These are phyloP conservation scores for Globisporangium alternatum DNA, from an alignment of 352 stramenopile species.

Conservation along the genomic window DNA sequence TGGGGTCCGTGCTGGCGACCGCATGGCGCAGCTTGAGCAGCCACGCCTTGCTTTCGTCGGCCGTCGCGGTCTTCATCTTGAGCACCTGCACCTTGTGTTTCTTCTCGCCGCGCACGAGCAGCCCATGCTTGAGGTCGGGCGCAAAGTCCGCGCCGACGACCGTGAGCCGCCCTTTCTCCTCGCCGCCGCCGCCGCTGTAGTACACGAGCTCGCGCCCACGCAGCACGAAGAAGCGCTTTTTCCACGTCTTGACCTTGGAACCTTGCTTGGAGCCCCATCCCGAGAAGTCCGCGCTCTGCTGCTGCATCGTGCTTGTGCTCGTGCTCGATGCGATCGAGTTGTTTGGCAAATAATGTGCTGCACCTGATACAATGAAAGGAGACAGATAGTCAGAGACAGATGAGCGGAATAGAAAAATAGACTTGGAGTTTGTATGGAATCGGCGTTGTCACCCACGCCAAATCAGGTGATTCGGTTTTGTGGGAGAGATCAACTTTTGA, in stretches of 20 bases:
- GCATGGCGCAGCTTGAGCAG: conserved; percentile 44
- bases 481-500: too few relatives aligned
- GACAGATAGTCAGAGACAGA: too few relatives aligned
- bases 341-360: not conserved
- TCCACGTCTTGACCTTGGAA: conserved; percentile 53
- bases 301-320: conserved; percentile 2
- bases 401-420: too few relatives aligned
- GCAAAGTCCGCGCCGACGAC: conserved; percentile 55
- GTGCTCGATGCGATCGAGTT: not conserved
- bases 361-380: not conserved
- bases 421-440: too few relatives aligned
- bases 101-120: conserved; percentile 58
- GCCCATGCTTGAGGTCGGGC: conserved; percentile 39
- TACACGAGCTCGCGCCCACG: conserved; percentile 28
- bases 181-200: conserved; percentile 41
- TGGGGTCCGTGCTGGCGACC: conserved; percentile 16
- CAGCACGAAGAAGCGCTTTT: conserved; percentile 52
- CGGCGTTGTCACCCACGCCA: too few relatives aligned
- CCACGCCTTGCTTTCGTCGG: conserved; percentile 52
- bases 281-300: conserved; percentile 30
- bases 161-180: conserved; percentile 61
- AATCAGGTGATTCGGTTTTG: too few relatives aligned
- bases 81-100: conserved; percentile 49
- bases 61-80: conserved; percentile 56
- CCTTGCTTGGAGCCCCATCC: conserved; percentile 73